phyloP scores from a whole-genome alignment of 2,329 filamentous ascomycete genomes.

The Clarireedia hainanense region DNA sequence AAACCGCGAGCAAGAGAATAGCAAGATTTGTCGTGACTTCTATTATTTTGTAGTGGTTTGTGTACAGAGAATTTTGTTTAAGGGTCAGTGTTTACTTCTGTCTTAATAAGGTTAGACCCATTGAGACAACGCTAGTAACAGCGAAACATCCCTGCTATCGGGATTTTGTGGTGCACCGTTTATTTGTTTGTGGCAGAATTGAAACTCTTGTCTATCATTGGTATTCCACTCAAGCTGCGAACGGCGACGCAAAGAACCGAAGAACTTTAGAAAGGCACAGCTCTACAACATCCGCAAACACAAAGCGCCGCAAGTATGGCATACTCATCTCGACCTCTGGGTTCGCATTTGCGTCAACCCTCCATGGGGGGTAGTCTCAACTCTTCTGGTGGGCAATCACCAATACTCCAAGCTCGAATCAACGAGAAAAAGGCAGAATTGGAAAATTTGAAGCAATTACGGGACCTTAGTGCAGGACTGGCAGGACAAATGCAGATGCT shows the following conservation, averaged over 20 bases:
- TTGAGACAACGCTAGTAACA: conserved; percentile 3
- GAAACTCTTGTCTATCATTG: background rate
- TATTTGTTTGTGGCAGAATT: too few relatives aligned
- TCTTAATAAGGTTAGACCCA: conserved; percentile 5
- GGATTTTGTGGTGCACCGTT: background rate
- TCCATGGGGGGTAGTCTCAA: conserved; percentile 41
- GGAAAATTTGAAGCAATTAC: conserved; percentile 68
- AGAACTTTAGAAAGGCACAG: background rate
- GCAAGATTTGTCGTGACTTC: background rate
- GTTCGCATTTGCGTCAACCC: conserved; percentile 60
- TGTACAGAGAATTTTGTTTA: conserved; percentile 5
- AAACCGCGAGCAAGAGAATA: background rate
- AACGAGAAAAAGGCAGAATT: conserved; percentile 81
- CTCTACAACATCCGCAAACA: background rate
- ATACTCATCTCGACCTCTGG: conserved; percentile 48
- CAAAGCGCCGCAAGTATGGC: conserved; percentile 37
- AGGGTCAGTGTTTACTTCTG: conserved; percentile 25
- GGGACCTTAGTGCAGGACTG: conserved; percentile 69
- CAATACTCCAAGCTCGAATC: conserved; percentile 65
- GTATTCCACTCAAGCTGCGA: background rate
- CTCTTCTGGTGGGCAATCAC: conserved; percentile 52
- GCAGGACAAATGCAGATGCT: conserved; percentile 77
- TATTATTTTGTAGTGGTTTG: background rate
- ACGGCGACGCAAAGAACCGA: too few relatives aligned
- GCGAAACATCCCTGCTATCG: background rate